Conservation (phyloP, 2,329 filamentous ascomycete species). For the Beauveria rudraprayagi region DNA sequence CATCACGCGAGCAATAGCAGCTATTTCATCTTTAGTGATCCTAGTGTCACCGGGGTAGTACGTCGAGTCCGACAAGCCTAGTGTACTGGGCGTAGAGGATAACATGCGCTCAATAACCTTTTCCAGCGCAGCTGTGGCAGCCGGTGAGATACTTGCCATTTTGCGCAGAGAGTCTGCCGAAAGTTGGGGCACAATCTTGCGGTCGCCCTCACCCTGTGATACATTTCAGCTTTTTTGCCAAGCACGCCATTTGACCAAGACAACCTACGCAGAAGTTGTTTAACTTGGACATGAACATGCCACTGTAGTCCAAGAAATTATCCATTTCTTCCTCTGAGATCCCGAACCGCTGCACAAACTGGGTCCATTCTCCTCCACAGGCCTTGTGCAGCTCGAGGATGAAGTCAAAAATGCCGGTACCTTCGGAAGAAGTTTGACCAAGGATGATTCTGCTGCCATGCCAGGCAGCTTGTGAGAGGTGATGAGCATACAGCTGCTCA, state of each 20-base stretch:
- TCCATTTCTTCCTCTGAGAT: background rate
- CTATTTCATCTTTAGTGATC: background rate
- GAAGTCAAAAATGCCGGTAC: background rate
- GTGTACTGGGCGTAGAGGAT: background rate
- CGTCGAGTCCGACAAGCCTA: background rate
- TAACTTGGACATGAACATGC: background rate
- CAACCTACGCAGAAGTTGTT: background rate
- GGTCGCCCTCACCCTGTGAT: background rate
- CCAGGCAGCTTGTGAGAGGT: background rate
- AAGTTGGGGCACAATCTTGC: background rate
- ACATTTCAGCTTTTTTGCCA: background rate
- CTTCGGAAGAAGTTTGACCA: background rate
- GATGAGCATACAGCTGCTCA: background rate
- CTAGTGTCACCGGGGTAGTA: background rate
- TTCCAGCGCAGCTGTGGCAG: background rate
- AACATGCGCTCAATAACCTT: background rate
- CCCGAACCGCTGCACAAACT: background rate
- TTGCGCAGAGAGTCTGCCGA: background rate
- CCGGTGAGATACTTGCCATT: background rate
- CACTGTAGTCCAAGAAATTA: background rate
- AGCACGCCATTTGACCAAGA: no score
- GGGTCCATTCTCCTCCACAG: background rate
- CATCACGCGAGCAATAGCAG: background rate
- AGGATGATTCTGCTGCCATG: background rate
- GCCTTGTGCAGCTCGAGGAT: background rate